Evolutionary conservation across 768 basidiomycete species (phyloP).

Genomic region (Collybia mongolica): DNA sequence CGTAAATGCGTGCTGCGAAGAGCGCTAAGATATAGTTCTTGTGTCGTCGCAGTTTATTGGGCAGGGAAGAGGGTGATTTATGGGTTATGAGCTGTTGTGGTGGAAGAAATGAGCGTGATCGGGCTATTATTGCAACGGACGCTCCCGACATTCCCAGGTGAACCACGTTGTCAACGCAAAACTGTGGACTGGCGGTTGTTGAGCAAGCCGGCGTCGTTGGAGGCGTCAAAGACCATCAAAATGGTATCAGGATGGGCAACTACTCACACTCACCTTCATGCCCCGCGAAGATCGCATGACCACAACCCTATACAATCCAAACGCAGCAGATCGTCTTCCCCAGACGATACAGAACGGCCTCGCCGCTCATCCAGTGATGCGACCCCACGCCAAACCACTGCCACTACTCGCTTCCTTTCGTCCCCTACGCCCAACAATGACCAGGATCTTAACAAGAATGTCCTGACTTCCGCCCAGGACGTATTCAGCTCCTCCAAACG

Average conservation of each 20-base stretch:
- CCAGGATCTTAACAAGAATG: constrained; percentile 26
- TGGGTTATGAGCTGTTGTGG: no score
- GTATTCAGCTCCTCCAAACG: constrained; percentile 33
- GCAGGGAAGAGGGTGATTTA: background rate
- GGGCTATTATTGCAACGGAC: no score
- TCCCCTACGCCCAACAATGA: constrained; percentile 25
- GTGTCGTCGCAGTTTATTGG: background rate
- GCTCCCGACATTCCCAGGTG: background rate
- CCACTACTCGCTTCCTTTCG: constrained; percentile 33
- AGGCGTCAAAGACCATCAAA: background rate
- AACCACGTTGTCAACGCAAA: background rate
- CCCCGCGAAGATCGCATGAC: constrained; percentile 39
- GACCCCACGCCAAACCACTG: constrained; percentile 45
- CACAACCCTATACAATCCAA: constrained; percentile 28
- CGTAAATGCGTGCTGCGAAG: no score
- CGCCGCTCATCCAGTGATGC: constrained; percentile 48
- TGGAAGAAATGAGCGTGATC: no score
- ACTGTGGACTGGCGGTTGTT: no score
- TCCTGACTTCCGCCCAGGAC: constrained; percentile 24
- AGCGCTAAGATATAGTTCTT: background rate
- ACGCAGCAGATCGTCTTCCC: constrained; percentile 30
- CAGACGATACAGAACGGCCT: constrained; percentile 33
- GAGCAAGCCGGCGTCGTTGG: background rate
- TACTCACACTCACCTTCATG: constrained; percentile 20
- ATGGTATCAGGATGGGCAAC: constrained; percentile 25